Evolutionary conservation across 2,329 filamentous ascomycete genomes (phyloP).

Genomic region (Xylariaceae sp.): DNA sequence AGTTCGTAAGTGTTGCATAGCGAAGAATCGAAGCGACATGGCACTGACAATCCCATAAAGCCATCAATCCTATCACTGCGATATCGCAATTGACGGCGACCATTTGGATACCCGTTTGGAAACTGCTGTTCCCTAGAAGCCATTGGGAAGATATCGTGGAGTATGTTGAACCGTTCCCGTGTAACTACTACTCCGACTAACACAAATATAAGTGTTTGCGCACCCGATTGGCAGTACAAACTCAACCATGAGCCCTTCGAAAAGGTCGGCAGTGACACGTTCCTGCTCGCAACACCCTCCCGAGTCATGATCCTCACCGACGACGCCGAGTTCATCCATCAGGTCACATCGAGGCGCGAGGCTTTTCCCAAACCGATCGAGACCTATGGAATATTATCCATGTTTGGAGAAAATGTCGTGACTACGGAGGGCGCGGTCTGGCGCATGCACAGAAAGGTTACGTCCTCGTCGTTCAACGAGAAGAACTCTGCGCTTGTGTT

Average conservation of each 20-base stretch:
- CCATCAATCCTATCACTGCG: constrained; percentile 44
- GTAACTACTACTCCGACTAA: not conserved
- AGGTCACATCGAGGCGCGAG: constrained; percentile 62
- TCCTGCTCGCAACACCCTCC: constrained; percentile 57
- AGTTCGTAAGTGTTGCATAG: constrained; percentile 39
- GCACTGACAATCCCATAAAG: constrained; percentile 26
- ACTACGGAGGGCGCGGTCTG: constrained; percentile 65
- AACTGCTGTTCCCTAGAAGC: constrained; percentile 44
- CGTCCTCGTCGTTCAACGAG: constrained; percentile 70
- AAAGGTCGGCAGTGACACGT: constrained; percentile 57
- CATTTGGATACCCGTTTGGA: constrained; percentile 53
- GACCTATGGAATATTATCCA: constrained; percentile 53
- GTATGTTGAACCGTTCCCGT: constrained; percentile 37
- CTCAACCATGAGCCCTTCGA: constrained; percentile 53
- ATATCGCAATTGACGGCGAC: constrained; percentile 51
- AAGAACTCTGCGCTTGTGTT: constrained; percentile 68
- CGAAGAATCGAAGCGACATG: not conserved
- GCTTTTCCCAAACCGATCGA: constrained; percentile 68
- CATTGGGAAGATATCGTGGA: constrained; percentile 56
- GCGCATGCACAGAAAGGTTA: constrained; percentile 70
- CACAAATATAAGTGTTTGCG: constrained; percentile 30
- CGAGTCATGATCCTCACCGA: constrained; percentile 51
- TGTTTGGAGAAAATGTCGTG: constrained; percentile 70
- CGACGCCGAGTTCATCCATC: constrained; percentile 60
- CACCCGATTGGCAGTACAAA: constrained; percentile 56